These are phyloP conservation scores for Solanum gandarillasii DNA, from an alignment of 257 asterid genomes.

Conservation along the genomic window DNA sequence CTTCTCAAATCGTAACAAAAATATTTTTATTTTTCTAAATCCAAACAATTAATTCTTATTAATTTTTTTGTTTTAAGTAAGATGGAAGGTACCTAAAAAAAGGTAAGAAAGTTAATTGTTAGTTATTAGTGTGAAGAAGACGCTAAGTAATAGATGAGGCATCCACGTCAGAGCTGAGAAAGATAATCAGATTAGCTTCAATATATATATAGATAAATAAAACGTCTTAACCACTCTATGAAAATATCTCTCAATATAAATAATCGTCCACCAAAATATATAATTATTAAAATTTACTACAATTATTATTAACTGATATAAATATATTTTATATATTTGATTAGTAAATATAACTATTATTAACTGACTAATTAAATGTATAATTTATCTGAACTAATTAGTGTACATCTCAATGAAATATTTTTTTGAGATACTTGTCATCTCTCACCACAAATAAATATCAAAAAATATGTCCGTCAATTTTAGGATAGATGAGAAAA, in stretches of 20 bases:
- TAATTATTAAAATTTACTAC: no score
- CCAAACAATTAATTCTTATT: background rate
- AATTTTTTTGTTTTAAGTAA: background rate
- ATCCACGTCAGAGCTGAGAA: background rate
- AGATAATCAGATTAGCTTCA: background rate
- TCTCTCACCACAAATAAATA: accelerated
- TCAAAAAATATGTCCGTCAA: background rate
- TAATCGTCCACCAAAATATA: background rate
- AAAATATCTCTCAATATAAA: background rate
- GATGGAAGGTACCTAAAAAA: background rate
- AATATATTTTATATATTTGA: no score
- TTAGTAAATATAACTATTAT: no score
- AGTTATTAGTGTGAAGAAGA: background rate
- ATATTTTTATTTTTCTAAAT: background rate
- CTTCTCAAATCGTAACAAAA: background rate
- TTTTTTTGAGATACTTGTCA: background rate
- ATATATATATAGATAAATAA: background rate
- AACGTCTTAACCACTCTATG: background rate
- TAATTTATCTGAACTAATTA: no score
- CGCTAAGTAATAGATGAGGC: background rate
- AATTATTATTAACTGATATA: no score
- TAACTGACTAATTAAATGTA: no score
- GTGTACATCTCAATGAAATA: background rate
- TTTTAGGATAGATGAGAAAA: background rate
- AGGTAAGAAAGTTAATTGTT: background rate